Percentiles rank a stretch among this genome's conserved stretches.
These are phyloP conservation scores for Candida takata DNA, from an alignment of 805 yeast genomes.

Conservation along the genomic window DNA sequence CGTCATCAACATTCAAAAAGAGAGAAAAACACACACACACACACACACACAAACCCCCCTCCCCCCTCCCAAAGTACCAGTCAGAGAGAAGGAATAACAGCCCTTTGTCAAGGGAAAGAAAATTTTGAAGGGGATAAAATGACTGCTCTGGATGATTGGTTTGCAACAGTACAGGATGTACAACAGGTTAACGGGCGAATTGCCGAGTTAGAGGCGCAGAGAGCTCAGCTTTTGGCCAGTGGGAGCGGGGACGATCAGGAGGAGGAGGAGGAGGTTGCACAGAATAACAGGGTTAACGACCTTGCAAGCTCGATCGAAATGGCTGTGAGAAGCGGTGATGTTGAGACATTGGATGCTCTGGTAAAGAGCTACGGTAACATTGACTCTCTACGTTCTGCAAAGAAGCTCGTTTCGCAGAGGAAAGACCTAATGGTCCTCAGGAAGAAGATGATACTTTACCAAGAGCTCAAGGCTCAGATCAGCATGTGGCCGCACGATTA, in stretches of 20 bases:
- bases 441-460: constrained; percentile 2
- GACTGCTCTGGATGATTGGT: constrained; percentile 2
- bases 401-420: constrained; percentile 9
- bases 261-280: neutral
- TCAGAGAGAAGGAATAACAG: too few species aligned
- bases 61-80: too few species aligned
- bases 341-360: constrained; percentile 19
- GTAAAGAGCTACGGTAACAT: constrained; percentile 15
- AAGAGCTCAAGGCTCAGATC: constrained; percentile 7
- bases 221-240: constrained; percentile 1
- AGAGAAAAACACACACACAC: too few species aligned
- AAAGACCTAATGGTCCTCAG: constrained; percentile 2
- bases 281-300: constrained; percentile 10
- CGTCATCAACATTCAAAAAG: too few species aligned
- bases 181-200: constrained; percentile 9
- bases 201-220: constrained; percentile 8
- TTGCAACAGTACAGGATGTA: constrained; percentile 3
- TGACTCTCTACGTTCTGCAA: constrained; percentile 13
- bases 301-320: constrained; percentile 9
- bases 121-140: too few species aligned
- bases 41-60: neutral
- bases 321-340: constrained; percentile 13
- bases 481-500: constrained; percentile 8
- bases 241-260: constrained; percentile 7
- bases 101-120: too few species aligned